Percentiles rank a stretch among this genome's conserved stretches.
phyloP scores from a whole-genome alignment of 306 rosid species.

The Ochetophila trinervis region DNA sequence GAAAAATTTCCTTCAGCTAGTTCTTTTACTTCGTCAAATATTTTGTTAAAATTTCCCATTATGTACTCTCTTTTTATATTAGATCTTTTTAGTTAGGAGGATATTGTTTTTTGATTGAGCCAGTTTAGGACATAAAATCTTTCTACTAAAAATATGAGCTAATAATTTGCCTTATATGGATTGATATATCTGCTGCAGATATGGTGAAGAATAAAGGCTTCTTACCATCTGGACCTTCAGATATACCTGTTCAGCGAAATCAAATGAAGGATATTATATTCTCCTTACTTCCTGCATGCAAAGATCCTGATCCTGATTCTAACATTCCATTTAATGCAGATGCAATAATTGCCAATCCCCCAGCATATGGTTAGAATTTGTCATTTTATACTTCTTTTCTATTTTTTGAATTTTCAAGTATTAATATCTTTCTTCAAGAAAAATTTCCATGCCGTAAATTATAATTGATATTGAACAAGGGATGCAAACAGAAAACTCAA shows the following conservation, averaged over 20 bases:
- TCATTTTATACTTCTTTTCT: slow-evolving; percentile 2
- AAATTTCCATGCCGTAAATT: neutral
- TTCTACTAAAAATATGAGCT: neutral
- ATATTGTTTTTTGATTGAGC: neutral
- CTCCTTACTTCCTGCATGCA: slow-evolving; percentile 86
- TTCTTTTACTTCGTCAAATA: neutral
- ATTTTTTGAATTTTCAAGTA: neutral
- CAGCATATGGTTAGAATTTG: slow-evolving; percentile 78
- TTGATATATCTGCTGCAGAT: slow-evolving; percentile 49
- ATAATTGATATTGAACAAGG: neutral
- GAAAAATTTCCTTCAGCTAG: neutral
- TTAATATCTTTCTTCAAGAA: neutral
- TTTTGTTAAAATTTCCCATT: neutral
- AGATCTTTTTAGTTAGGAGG: no score
- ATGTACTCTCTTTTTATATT: neutral
- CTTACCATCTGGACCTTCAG: slow-evolving; percentile 94
- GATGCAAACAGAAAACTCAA: neutral
- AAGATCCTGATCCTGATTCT: slow-evolving; percentile 57
- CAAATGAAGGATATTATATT: slow-evolving; percentile 66
- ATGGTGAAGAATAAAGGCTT: slow-evolving; percentile 98
- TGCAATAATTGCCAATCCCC: slow-evolving; percentile 95
- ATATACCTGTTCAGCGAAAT: slow-evolving; percentile 72
- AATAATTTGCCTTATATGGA: slow-evolving; percentile 1
- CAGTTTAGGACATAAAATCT: neutral
- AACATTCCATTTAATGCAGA: slow-evolving; percentile 58